Percentiles rank a stretch among this genome's conserved stretches.
These are phyloP conservation scores for Kluyveromyces siamensis DNA, from an alignment of 805 yeast species.

Conservation along the genomic window DNA sequence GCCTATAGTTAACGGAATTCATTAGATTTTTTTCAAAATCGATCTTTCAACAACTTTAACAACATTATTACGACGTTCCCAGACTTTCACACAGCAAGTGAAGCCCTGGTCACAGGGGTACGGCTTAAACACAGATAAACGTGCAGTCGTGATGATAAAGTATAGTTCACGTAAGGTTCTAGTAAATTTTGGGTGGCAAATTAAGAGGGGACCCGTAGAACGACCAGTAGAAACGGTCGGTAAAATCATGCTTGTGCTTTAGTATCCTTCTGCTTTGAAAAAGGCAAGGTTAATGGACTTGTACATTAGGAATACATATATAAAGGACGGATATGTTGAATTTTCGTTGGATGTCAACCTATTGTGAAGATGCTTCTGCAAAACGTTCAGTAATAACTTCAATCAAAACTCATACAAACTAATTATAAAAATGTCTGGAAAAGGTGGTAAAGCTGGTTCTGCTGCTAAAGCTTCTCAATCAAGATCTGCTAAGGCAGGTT, in stretches of 20 bases:
- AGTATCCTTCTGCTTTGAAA: background rate
- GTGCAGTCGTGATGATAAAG: no score
- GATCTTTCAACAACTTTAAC: constrained; percentile 14
- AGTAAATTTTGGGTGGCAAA: background rate
- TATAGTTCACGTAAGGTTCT: background rate
- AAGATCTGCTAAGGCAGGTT: constrained; percentile 97
- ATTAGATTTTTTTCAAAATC: constrained; percentile 11
- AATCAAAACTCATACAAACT: background rate
- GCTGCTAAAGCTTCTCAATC: constrained; percentile 94
- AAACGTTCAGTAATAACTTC: background rate
- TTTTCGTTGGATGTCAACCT: no score
- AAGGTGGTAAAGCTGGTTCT: constrained; percentile 89
- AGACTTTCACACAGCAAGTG: constrained; percentile 20
- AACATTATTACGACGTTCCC: constrained; percentile 19
- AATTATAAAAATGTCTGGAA: constrained; percentile 51
- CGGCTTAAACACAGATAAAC: background rate
- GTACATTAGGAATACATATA: background rate
- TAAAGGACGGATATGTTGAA: background rate
- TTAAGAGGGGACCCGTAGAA: background rate
- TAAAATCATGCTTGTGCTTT: background rate
- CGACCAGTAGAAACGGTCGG: background rate
- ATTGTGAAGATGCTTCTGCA: no score
- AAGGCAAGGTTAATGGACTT: background rate
- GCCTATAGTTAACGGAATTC: constrained; percentile 16
- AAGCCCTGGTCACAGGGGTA: constrained; percentile 9